Evolutionary conservation across 148 eudicot genomes (phyloP).

Genomic region (Arbutus unedo): DNA sequence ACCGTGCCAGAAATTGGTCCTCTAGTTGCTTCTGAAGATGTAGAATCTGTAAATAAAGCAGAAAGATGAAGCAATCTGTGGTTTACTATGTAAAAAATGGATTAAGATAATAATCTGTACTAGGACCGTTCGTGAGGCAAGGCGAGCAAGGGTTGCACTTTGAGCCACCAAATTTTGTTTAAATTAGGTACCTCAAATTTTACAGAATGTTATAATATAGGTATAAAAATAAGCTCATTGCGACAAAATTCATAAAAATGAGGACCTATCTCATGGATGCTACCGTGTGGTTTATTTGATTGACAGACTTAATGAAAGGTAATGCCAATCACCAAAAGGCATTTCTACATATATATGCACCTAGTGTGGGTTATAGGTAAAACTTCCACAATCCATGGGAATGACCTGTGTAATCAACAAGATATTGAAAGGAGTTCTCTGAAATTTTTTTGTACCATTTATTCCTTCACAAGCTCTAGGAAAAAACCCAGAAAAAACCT

Average conservation of each 20-base stretch:
- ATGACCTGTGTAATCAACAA: background rate
- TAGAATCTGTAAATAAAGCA: slow-evolving; percentile 26
- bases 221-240: no score
- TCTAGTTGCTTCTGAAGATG: slow-evolving; percentile 51
- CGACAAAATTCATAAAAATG: no score
- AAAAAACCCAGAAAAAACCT: background rate
- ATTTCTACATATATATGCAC: background rate
- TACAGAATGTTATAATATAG: no score
- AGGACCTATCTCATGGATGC: background rate
- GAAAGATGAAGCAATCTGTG: background rate
- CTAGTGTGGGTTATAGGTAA: background rate
- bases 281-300: background rate
- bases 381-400: background rate
- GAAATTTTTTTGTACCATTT: background rate
- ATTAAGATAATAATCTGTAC: no score
- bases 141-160: no score
- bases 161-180: no score
- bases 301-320: background rate
- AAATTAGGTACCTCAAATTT: no score
- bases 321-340: background rate
- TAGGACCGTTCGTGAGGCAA: no score
- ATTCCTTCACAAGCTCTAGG: background rate
- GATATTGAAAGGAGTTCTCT: background rate
- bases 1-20: slow-evolving; percentile 28
- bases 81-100: background rate